Base-by-base conservation (phyloP, 768 basidiomycete genomes). In the Chalciporus chontae region DNA sequence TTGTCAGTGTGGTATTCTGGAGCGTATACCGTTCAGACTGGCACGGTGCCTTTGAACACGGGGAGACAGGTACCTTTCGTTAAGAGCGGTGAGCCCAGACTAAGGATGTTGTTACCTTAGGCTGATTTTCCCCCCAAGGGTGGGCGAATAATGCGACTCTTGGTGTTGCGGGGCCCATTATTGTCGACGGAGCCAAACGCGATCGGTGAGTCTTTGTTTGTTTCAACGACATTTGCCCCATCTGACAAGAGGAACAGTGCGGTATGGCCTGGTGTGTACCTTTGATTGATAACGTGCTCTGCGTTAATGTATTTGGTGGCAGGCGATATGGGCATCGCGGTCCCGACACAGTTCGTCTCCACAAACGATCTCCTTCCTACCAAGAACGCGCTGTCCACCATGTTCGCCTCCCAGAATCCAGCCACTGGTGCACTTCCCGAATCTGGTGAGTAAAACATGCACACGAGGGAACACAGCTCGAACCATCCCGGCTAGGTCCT, bases 161-260 rank as follows among this genome's bases (percentile, higher is more conserved):
- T 3, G 81, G 81, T 3, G 70, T 80, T 9, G 78, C 76, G 5
- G 79, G 80, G 0, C 79, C 81, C 5, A 81, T 81, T 37, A 79
- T 83, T 44, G 79, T 83, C 3, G 81, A 83, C 52, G 78, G 78
- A 4, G 80, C 80, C 7, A 82, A 83, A 57, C 75, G 80, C 11
- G 80, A 81, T 56, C 69, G 80, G 75, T 75, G 44, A 42, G 68
- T 56, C 5, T 8, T 37, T 83, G 4, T 8, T 37, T 83, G 4
- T 50, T 80, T 2, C 76, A 79, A 0, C 80, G 79, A 0, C 69
- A 73, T 15, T 29, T 29, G 2, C 27, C 11, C 27, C 11, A 82
- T 81, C 52, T 80, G 27, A 29, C 11, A 3, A 21, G 27, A 29
- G 8, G 27, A 8, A 29, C 11, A 29, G 27, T 29, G 27, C 27